Base-by-base conservation (phyloP, 139 green algal genomes). In the Volvox reticuliferus region DNA sequence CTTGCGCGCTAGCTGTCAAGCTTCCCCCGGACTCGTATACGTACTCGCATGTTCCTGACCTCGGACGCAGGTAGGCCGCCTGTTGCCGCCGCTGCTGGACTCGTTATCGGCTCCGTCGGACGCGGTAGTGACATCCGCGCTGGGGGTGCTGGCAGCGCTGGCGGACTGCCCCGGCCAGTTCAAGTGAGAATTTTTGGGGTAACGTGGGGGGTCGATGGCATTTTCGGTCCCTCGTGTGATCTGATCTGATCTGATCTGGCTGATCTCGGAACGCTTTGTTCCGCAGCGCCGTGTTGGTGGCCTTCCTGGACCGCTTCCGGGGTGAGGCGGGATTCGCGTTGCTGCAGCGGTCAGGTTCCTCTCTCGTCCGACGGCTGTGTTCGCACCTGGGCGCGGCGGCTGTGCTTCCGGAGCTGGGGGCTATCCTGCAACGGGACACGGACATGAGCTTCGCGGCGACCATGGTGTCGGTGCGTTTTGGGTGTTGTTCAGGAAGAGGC, bases 371-470 rank as follows among this genome's bases (percentile, higher is more conserved):
- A 26, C 89, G 93, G 16, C 92, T 97, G 88, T 96, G 94, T 84
- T 88, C 83, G 32, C 86, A 92, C 76, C 93, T 97, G 92, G 96
- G 96, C 1, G 88, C 92, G 24, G 92, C 91, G 81, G 86, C 91
- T 14, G 95, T 98, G 77, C 96, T 97, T 61, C 71, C 86, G 3
- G 95, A 97, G 90, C 92, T 98, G 36, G 93, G 95, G 1, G 79
- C 76, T 50, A 95, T 96, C 68, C 95, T 99, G 86, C 86, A 96
- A 63, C 91, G 86, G 19, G 96, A 99, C 91, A 21, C 79, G 16
- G 97, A 99, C 95, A 90, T 97, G 28, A 83, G 80, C 1, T 99
- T 99, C 93, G 97, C 96, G 0, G 94, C 93, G 18, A 96, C 93
- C 21, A 95, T 99, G 93, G 95, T 97, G 80, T 93, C 96, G 93